These are phyloP conservation scores for Aegilops tauschii DNA, from an alignment of 176 grass and related monocot species.

Conservation along the genomic window DNA sequence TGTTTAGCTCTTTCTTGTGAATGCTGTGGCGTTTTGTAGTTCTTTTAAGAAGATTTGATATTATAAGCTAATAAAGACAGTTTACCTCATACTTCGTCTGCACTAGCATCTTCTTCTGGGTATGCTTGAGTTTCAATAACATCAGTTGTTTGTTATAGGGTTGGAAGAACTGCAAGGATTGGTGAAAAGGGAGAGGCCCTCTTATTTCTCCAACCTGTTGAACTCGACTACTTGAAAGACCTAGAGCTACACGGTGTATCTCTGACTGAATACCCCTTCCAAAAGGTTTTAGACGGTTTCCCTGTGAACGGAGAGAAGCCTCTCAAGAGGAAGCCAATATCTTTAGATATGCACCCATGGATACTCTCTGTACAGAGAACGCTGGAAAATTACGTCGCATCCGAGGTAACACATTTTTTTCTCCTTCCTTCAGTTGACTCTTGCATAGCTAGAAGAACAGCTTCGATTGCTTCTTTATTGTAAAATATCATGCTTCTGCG, in stretches of 20 bases:
- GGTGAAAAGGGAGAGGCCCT: conserved; percentile 91
- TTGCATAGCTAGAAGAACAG: not conserved
- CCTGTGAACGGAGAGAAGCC: conserved; percentile 50
- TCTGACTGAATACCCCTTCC: conserved; percentile 79
- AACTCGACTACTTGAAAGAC: conserved; percentile 89
- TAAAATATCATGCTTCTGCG: not conserved
- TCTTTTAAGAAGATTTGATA: not conserved
- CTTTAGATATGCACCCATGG: conserved; percentile 88
- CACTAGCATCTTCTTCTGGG: not conserved
- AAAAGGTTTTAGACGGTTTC: conserved; percentile 79
- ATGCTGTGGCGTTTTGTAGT: not conserved
- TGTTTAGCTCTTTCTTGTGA: not conserved
- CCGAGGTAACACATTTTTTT: conserved; percentile 47
- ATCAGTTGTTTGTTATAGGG: conserved; percentile 40
- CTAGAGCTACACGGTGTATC: conserved; percentile 70
- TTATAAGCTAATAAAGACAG: not conserved
- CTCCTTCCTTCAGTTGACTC: not conserved
- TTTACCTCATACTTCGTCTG: not conserved
- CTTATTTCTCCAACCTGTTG: conserved; percentile 87
- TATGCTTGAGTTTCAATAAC: conserved; percentile 9
- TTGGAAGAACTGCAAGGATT: conserved; percentile 93
- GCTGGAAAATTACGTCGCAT: conserved; percentile 67
- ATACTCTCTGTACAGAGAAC: conserved; percentile 76
- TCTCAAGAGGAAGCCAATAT: conserved; percentile 59
- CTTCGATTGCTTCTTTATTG: not conserved